Conservation (phyloP, 345 rosid species). For the Sonneratia alba region DNA sequence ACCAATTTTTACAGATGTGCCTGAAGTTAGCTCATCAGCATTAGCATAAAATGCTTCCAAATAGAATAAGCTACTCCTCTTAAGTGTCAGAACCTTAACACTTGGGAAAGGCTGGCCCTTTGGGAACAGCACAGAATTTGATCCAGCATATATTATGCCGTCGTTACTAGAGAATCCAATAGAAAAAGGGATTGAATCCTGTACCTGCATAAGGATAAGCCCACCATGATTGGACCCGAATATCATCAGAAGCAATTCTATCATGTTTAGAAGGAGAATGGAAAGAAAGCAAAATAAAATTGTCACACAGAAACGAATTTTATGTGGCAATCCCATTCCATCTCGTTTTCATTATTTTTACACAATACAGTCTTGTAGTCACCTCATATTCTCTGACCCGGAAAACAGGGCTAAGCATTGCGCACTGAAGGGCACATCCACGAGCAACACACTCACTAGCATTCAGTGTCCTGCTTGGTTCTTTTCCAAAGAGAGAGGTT, state of each 20-base stretch:
- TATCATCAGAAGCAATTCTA: background rate
- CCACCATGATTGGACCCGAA: background rate
- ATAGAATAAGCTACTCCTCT: conserved; percentile 23
- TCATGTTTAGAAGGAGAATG: background rate
- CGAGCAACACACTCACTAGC: conserved; percentile 62
- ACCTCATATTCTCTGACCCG: conserved; percentile 58
- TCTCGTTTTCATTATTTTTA: background rate
- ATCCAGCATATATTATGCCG: conserved; percentile 19
- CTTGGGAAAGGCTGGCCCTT: conserved; percentile 43
- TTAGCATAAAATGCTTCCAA: conserved; percentile 46
- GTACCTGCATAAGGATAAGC: conserved; percentile 33
- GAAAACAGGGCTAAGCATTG: conserved; percentile 54
- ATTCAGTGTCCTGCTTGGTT: conserved; percentile 47
- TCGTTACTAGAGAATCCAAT: conserved; percentile 38
- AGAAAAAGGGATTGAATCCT: conserved; percentile 48
- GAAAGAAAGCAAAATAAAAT: background rate
- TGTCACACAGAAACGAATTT: background rate
- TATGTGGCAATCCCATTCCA: background rate
- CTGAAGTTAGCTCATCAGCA: conserved; percentile 35
- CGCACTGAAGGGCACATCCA: conserved; percentile 60
- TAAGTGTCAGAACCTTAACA: conserved; percentile 38
- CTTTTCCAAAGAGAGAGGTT: conserved; percentile 37
- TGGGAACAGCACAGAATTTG: conserved; percentile 36
- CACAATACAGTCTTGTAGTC: too few relatives aligned
- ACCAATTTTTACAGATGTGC: conserved; percentile 32